Evolutionary conservation across 441 rosid genomes (phyloP).

Genomic region (Adansonia madagascariensis): DNA sequence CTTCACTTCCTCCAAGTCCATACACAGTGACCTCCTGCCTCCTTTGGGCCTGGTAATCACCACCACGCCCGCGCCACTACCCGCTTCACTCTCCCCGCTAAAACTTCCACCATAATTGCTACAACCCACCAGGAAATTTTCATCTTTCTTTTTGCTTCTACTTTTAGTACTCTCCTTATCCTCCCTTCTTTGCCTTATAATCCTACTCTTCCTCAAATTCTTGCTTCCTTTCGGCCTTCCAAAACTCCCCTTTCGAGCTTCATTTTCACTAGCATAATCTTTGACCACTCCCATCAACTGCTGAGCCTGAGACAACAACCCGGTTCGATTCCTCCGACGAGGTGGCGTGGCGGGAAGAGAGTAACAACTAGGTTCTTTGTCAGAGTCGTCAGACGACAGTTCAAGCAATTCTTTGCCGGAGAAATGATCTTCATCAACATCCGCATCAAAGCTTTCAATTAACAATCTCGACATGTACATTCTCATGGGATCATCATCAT

Average conservation of each 20-base stretch:
- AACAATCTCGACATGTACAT: conserved; percentile 26
- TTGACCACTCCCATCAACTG: conserved; percentile 17
- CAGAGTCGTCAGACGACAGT: conserved; percentile 27
- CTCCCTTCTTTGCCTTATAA: conserved; percentile 33
- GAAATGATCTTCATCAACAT: conserved; percentile 24
- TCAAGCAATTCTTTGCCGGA: conserved; percentile 16
- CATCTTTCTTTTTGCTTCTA: conserved; percentile 29
- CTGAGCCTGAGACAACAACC: conserved; percentile 3
- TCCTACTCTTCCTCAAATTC: conserved; percentile 43
- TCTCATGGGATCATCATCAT: conserved; percentile 8
- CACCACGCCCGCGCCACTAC: conserved; percentile 43
- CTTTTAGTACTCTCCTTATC: conserved; percentile 16
- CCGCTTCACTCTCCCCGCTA: conserved; percentile 60
- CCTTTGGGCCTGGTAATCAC: conserved; percentile 78
- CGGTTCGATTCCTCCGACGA: background rate
- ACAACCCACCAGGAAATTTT: conserved; percentile 17
- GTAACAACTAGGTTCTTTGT: conserved; percentile 24
- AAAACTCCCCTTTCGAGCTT: conserved; percentile 13
- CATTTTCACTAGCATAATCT: conserved; percentile 30
- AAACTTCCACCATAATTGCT: conserved; percentile 39
- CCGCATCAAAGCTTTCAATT: conserved; percentile 30
- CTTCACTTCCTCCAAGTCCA: conserved; percentile 76
- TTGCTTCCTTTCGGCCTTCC: conserved; percentile 28
- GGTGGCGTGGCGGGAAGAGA: conserved; percentile 28
- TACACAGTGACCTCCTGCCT: conserved; percentile 62